Conservation (phyloP, 495 filamentous ascomycete genomes). For the Neurospora tetrasperma region DNA sequence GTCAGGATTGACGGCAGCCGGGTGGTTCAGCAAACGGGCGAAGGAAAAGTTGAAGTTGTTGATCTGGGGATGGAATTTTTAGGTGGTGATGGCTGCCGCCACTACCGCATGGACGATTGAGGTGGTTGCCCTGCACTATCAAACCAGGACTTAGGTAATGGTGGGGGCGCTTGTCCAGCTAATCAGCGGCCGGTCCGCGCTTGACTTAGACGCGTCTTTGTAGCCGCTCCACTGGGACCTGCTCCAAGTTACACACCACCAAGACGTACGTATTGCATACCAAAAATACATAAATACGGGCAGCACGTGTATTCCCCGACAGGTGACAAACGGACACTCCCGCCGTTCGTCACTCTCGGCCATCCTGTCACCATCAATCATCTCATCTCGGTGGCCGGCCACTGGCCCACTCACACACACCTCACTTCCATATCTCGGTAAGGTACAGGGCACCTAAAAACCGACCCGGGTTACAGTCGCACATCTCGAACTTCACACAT, state of each 20-base stretch:
- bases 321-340: background rate
- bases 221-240: background rate
- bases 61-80: conserved; percentile 5
- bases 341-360: background rate
- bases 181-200: conserved; percentile 16
- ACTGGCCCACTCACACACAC: background rate
- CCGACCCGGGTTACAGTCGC: background rate
- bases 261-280: background rate
- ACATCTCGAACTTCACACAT: background rate
- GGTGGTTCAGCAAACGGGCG: background rate
- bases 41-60: conserved; percentile 2
- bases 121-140: conserved; percentile 3
- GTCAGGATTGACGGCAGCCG: background rate
- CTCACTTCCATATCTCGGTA: background rate
- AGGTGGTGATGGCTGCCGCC: conserved; percentile 1
- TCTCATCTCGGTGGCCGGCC: background rate
- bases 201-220: background rate
- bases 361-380: background rate
- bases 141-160: conserved; percentile 1
- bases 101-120: conserved; percentile 3
- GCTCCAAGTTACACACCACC: background rate
- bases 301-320: background rate
- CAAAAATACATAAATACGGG: background rate
- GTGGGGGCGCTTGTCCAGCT: conserved; percentile 5
- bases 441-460: background rate